phyloP scores from a whole-genome alignment of 2,329 filamentous ascomycete species.

The Capronia americana region DNA sequence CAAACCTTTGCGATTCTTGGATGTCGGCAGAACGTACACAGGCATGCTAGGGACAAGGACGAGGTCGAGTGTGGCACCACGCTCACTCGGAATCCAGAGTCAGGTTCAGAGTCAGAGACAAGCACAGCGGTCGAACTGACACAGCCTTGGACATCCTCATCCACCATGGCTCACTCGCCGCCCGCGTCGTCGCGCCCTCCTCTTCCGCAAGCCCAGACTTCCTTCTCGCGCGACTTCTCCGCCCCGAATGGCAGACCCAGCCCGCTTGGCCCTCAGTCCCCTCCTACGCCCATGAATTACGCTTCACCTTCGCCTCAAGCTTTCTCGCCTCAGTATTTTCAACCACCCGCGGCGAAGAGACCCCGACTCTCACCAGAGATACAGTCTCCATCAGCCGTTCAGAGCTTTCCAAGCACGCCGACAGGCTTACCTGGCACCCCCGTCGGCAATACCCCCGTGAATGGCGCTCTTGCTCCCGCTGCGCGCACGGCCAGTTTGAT shows the following conservation, averaged over 20 bases:
- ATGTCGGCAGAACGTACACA: slow-evolving; percentile 24
- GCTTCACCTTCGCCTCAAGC: slow-evolving; percentile 69
- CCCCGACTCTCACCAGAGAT: slow-evolving; percentile 73
- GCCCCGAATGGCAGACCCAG: slow-evolving; percentile 35
- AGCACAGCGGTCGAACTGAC: slow-evolving; percentile 24
- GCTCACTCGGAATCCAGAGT: slow-evolving; percentile 33
- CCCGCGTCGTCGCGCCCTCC: slow-evolving; percentile 35
- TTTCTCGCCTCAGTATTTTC: slow-evolving; percentile 56
- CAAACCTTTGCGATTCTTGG: slow-evolving; percentile 13
- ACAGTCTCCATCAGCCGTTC: slow-evolving; percentile 62
- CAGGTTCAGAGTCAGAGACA: slow-evolving; percentile 23
- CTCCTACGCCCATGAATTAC: slow-evolving; percentile 39
- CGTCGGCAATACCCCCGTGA: slow-evolving; percentile 49
- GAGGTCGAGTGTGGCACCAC: slow-evolving; percentile 34
- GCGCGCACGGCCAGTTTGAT: slow-evolving; percentile 55
- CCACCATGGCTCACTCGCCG: slow-evolving; percentile 37
- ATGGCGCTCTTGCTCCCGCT: slow-evolving; percentile 61
- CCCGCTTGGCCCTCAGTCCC: slow-evolving; percentile 37
- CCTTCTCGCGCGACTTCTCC: slow-evolving; percentile 34
- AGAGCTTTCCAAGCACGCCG: slow-evolving; percentile 47
- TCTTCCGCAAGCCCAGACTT: slow-evolving; percentile 33
- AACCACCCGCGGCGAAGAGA: slow-evolving; percentile 74
- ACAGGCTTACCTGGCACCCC: slow-evolving; percentile 37
- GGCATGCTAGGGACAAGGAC: slow-evolving; percentile 37
- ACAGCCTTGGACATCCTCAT: slow-evolving; percentile 10